Conservation (phyloP, 2,329 filamentous ascomycete species). For the Chaetomium globosum region DNA sequence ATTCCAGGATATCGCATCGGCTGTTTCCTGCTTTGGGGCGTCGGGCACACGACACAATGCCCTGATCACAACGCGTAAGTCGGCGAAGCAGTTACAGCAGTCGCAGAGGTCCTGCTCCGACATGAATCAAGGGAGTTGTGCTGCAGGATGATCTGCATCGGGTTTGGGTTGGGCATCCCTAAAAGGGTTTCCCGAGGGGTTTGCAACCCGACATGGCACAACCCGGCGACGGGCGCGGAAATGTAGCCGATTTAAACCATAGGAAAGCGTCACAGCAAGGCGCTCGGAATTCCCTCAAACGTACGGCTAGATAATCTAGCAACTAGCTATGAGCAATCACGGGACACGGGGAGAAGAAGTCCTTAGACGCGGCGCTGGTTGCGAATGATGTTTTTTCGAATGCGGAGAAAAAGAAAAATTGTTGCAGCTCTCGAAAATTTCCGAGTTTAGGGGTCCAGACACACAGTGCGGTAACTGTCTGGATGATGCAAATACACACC, state of each 20-base stretch:
- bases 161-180: neutral
- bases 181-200: neutral
- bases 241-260: slow-evolving; percentile 39
- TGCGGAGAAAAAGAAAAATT: slow-evolving; percentile 24
- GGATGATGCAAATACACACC: neutral
- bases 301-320: slow-evolving; percentile 35
- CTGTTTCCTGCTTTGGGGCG: neutral
- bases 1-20: neutral
- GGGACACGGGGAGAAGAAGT: slow-evolving; percentile 33
- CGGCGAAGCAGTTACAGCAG: neutral
- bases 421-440: slow-evolving; percentile 9
- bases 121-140: neutral
- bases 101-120: neutral
- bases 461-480: slow-evolving; percentile 20
- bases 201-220: neutral
- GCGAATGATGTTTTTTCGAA: slow-evolving; percentile 34
- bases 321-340: slow-evolving; percentile 36
- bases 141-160: neutral
- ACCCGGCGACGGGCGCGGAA: neutral
- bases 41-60: neutral
- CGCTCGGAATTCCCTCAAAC: slow-evolving; percentile 39
- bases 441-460: neutral
- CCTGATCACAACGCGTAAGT: neutral
- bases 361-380: slow-evolving; percentile 38
- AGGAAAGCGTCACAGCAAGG: slow-evolving; percentile 38